phyloP scores from a whole-genome alignment of 805 yeast species.

The Wickerhamiella nectarea region DNA sequence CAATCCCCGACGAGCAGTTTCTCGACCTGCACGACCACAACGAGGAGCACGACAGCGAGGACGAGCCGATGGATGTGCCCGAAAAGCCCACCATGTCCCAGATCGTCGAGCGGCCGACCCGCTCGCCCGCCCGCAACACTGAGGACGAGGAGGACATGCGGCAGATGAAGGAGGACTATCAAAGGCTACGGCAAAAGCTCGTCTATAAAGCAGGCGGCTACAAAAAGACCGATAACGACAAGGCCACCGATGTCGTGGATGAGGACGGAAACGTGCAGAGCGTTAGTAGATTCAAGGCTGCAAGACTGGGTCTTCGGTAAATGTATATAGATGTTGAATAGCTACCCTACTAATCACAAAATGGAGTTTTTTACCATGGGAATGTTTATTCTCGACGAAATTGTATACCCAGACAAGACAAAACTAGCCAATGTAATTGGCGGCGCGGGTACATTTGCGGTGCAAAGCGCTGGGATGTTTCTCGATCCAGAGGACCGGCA shows the following conservation, averaged over 20 bases:
- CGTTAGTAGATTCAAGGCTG: conserved; percentile 57
- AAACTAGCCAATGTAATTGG: conserved; percentile 46
- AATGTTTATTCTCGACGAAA: conserved; percentile 83
- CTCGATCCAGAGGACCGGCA: conserved; percentile 28
- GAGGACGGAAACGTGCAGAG: conserved; percentile 45
- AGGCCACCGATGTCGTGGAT: conserved; percentile 56
- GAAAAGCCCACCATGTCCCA: conserved; percentile 1
- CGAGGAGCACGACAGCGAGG: conserved; percentile 1
- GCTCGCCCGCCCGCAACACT: neutral
- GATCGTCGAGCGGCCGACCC: neutral
- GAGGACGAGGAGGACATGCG: conserved; percentile 14
- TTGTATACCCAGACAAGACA: conserved; percentile 37
- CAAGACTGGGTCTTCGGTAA: conserved; percentile 21
- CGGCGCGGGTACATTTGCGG: conserved; percentile 81
- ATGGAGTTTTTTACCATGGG: conserved; percentile 53
- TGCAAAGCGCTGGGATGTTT: conserved; percentile 53
- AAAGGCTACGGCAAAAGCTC: conserved; percentile 37
- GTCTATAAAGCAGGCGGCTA: conserved; percentile 39
- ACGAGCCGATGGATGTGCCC: conserved; percentile 1
- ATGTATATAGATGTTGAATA: neutral
- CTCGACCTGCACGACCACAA: conserved; percentile 14
- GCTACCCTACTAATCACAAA: conserved; percentile 3
- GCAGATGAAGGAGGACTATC: conserved; percentile 36
- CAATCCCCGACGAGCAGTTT: conserved; percentile 19
- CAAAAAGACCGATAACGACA: conserved; percentile 34